phyloP scores from a whole-genome alignment of 2,329 filamentous ascomycete species.

The Sordariomycetes sp. region DNA sequence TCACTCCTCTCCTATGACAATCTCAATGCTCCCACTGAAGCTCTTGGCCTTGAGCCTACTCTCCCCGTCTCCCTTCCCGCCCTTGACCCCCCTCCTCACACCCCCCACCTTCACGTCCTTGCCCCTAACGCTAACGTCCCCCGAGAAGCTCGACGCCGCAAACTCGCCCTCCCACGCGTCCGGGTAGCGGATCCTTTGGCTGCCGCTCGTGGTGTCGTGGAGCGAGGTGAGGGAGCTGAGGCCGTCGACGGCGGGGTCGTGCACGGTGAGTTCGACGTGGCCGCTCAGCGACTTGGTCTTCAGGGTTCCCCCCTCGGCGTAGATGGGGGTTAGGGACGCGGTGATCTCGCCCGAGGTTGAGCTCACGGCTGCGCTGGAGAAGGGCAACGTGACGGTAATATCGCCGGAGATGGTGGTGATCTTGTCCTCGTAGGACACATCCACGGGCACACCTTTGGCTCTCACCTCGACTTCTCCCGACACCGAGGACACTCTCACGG shows the following conservation, averaged over 20 bases:
- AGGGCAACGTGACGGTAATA: conserved; percentile 28
- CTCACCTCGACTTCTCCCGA: conserved; percentile 31
- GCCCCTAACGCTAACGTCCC: conserved; percentile 26
- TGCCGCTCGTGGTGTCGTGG: conserved; percentile 34
- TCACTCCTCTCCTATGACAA: conserved; percentile 4
- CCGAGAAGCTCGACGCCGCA: conserved; percentile 25
- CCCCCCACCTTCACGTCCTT: conserved; percentile 25
- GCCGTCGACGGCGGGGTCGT: conserved; percentile 24
- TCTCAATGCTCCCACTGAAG: conserved; percentile 17
- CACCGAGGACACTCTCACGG: conserved; percentile 26
- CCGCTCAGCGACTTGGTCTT: conserved; percentile 34
- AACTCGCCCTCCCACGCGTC: conserved; percentile 37
- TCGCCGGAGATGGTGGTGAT: conserved; percentile 32
- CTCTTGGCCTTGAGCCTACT: conserved; percentile 20
- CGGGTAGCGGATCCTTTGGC: conserved; percentile 32
- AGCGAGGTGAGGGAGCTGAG: conserved; percentile 13
- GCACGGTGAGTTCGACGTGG: conserved; percentile 21
- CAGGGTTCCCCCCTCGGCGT: conserved; percentile 16
- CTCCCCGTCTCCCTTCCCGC: conserved; percentile 25
- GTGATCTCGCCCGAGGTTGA: conserved; percentile 29
- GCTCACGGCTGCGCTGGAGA: conserved; percentile 21
- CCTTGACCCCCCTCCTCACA: conserved; percentile 16
- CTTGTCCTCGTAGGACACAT: conserved; percentile 34
- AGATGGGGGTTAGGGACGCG: conserved; percentile 31
- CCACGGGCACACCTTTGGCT: conserved; percentile 28